These are phyloP conservation scores for Pichia ethanolica DNA, from an alignment of 805 yeast species.

Conservation along the genomic window DNA sequence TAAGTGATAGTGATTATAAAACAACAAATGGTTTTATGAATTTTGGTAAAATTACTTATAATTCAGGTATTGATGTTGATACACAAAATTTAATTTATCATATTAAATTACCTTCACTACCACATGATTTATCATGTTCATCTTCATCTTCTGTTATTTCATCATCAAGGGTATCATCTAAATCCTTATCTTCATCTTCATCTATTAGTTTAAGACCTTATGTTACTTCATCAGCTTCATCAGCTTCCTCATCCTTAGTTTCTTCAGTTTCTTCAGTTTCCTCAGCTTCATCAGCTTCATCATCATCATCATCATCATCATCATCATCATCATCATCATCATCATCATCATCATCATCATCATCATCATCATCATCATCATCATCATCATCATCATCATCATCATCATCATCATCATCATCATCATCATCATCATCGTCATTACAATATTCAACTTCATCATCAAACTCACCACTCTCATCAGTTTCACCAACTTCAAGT, in stretches of 20 bases:
- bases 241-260: no score
- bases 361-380: neutral
- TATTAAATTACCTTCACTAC: conserved; percentile 22
- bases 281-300: neutral
- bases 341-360: neutral
- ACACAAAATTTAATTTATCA: conserved; percentile 26
- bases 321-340: neutral
- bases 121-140: conserved; percentile 7
- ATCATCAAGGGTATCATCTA: neutral
- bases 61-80: conserved; percentile 23
- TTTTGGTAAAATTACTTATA: conserved; percentile 21
- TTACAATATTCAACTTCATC: neutral
- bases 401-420: neutral
- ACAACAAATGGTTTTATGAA: conserved; percentile 26
- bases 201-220: no score
- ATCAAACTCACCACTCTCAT: no score
- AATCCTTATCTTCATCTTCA: neutral
- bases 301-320: conserved; percentile 3
- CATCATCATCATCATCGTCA: conserved; percentile 1
- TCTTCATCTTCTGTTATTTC: conserved; percentile 4
- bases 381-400: neutral
- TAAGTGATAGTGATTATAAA: conserved; percentile 26
- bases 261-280: neutral
- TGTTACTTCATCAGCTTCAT: no score
- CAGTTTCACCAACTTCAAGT: no score